phyloP scores from a whole-genome alignment of 352 stramenopile species.

The Phytophthora constricta region DNA sequence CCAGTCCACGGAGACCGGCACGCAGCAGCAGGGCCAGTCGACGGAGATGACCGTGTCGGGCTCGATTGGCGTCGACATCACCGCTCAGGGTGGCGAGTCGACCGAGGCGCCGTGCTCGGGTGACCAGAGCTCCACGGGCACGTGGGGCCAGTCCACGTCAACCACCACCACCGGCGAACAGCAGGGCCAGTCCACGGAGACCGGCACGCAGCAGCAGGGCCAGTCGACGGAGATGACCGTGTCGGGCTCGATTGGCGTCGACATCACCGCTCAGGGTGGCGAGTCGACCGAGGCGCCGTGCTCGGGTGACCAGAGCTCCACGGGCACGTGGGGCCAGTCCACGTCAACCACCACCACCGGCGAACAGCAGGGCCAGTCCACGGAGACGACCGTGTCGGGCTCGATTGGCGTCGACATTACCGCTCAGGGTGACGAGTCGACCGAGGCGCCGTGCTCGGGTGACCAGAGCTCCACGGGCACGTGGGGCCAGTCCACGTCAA shows the following conservation, averaged over 20 bases:
- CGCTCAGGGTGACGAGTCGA: background rate
- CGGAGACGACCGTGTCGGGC: background rate
- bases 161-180: background rate
- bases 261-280: background rate
- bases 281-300: background rate
- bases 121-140: background rate
- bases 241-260: background rate
- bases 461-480: background rate
- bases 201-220: background rate
- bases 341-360: background rate
- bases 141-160: background rate
- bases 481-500: background rate
- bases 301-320: background rate
- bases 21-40: background rate
- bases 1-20: background rate
- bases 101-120: background rate
- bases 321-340: background rate
- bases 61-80: background rate
- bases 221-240: background rate
- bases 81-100: background rate
- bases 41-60: background rate
- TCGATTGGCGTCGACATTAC: background rate
- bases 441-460: background rate
- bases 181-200: slow-evolving; percentile 1
- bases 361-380: background rate